Conservation (phyloP, 805 yeast genomes). For the Saturnispora bothae region DNA sequence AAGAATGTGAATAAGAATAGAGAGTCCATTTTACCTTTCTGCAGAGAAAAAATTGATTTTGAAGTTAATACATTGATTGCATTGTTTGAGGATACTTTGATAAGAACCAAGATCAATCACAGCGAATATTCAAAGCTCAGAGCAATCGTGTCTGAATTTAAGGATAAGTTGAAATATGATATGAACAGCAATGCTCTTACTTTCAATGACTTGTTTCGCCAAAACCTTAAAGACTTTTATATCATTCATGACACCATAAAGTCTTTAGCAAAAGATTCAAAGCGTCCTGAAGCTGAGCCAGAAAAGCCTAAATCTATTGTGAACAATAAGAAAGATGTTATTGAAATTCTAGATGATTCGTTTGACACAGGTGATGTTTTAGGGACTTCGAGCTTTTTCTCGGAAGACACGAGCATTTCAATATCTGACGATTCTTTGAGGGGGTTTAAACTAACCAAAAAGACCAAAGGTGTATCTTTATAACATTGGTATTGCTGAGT, state of each 20-base stretch:
- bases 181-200: constrained; percentile 16
- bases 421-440: constrained; percentile 5
- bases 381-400: constrained; percentile 8
- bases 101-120: constrained; percentile 5
- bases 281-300: background rate
- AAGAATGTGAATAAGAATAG: constrained; percentile 11
- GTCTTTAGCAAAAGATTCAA: constrained; percentile 7
- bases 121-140: constrained; percentile 13
- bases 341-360: constrained; percentile 9
- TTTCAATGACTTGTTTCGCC: constrained; percentile 17
- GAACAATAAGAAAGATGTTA: constrained; percentile 1
- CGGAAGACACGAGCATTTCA: constrained; percentile 3
- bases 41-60: constrained; percentile 15
- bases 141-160: constrained; percentile 13
- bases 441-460: constrained; percentile 10
- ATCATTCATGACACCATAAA: constrained; percentile 20
- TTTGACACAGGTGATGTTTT: constrained; percentile 7
- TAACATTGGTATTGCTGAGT: background rate
- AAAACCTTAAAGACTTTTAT: constrained; percentile 23
- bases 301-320: background rate
- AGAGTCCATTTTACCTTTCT: constrained; percentile 14
- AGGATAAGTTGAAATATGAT: constrained; percentile 16
- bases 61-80: constrained; percentile 14
- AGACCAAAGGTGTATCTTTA: background rate
- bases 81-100: constrained; percentile 10